Conservation (phyloP, 208 protist species). For the Lotmaria passim region DNA sequence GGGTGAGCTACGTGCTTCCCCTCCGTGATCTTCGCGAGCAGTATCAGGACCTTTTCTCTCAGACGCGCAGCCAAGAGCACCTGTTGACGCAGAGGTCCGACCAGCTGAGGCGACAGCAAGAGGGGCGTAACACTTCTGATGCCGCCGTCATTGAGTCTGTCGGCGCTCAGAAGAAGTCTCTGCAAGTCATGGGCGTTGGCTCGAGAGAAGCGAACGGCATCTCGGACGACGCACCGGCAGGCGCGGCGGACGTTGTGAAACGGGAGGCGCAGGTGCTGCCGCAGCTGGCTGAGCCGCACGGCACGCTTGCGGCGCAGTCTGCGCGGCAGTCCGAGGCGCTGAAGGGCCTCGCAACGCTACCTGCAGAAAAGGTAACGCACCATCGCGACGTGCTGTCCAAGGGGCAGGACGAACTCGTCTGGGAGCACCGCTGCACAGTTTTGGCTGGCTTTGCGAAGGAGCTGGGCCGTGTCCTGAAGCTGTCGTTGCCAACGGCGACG, state of each 20-base stretch:
- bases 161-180: slow-evolving; percentile 8
- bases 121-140: not conserved
- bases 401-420: not conserved
- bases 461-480: not conserved
- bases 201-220: not conserved
- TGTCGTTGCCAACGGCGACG: not conserved
- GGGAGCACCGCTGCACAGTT: not conserved
- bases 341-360: not conserved
- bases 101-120: not conserved
- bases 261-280: slow-evolving; percentile 2
- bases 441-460: not conserved
- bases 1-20: not conserved
- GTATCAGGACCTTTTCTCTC: not conserved
- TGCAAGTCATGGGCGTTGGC: not conserved
- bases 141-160: not conserved
- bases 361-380: not conserved
- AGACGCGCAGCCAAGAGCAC: not conserved
- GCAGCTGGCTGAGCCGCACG: not conserved
- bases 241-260: not conserved
- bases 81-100: not conserved
- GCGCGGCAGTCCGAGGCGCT: not conserved
- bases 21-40: not conserved
- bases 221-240: not conserved
- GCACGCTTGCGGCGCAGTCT: not conserved
- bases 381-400: not conserved